A percentile compares a stretch with the other conserved stretches of the same genome.
phyloP scores from a whole-genome alignment of 192 early-diverging fungal genomes.

The Borealophlyctis nickersoniae region DNA sequence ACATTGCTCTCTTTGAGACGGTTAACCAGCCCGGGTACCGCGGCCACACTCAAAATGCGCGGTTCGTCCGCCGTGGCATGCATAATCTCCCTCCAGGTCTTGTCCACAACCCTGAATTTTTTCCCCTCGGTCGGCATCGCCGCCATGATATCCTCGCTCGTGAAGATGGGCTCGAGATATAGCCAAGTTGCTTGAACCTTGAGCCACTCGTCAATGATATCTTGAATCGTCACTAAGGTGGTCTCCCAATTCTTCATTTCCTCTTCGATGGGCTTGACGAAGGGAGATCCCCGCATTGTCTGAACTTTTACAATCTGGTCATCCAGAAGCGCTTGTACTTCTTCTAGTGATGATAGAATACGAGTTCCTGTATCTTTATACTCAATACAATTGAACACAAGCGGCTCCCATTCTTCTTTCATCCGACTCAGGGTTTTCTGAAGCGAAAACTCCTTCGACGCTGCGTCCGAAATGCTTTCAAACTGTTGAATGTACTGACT shows the following conservation, averaged over 20 bases:
- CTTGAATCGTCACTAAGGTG: constrained; percentile 49
- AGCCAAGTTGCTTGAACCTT: constrained; percentile 62
- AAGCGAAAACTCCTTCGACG: constrained; percentile 57
- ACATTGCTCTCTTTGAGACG: constrained; percentile 47
- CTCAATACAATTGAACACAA: constrained; percentile 52
- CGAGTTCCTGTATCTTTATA: constrained; percentile 60
- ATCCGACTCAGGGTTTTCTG: constrained; percentile 57
- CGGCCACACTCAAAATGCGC: constrained; percentile 47
- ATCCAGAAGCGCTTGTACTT: constrained; percentile 57
- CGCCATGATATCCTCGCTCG: constrained; percentile 59
- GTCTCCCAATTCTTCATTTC: constrained; percentile 58
- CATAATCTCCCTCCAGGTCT: constrained; percentile 64
- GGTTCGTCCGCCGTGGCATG: constrained; percentile 44
- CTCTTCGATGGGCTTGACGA: constrained; percentile 62
- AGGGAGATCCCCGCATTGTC: constrained; percentile 58
- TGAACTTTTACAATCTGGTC: constrained; percentile 64
- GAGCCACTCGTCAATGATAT: constrained; percentile 61
- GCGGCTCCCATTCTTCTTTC: constrained; percentile 57
- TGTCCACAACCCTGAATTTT: constrained; percentile 56
- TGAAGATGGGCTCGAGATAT: constrained; percentile 61
- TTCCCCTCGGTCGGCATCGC: constrained; percentile 59
- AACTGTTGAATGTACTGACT: constrained; percentile 46
- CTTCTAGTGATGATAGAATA: constrained; percentile 58
- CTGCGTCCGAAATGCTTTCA: constrained; percentile 56
- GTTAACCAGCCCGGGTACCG: constrained; percentile 38